Evolutionary conservation across 1,284 basidiomycete genomes (phyloP), one percentile per base, ranked within the genome.

Genomic region (Ceratobasidium sp.): DNA sequence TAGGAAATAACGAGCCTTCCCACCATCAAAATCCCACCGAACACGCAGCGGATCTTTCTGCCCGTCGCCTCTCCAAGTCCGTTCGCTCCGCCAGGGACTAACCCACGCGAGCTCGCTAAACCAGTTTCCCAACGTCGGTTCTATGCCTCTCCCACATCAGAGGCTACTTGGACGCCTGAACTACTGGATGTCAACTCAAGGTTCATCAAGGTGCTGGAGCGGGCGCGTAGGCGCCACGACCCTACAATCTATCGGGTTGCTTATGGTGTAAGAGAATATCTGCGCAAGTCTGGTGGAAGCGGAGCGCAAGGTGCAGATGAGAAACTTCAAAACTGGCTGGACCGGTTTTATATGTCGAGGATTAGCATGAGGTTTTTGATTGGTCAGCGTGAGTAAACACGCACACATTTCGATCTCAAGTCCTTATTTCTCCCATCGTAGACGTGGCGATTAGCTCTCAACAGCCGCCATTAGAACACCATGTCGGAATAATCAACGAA

Each of bases 311-410:
- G 72, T 55, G 72, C 72, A 49, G 72, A 76, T 64, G 72, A 76
- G 39, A 49, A 76, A 49, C 61, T 76, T n/a, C 72, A 76, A 39
- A 76, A 66, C 61, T 76, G 72, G 72, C 61, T 76, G 46, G 72
- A 76, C 39, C 33, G 72, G 60, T 76, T 76, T 55, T 76, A 76
- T 42, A 64, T 76, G 60, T 76, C 72, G 26, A 76, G 72, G 33
- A 33, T 76, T 26, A 76, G 72, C 51, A 76, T 76, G 72, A 64
- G 72, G 23, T 76, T 76, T 46, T 76, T 76, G 72, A 76, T 76
- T 33, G 66, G 72, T 44, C 72, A 76, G 49, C 72, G 72, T 76
- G n/a, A 76, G 72, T 64, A 6, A 20, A 40, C 9, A 39, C 20
- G 46, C 6, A 20, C 33, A 12, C 13, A 40, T 20, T 7, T n/a